Percentiles rank a stretch among this genome's conserved stretches.
Conservation (phyloP, 306 rosid species). For the Medicago ruthenica region DNA sequence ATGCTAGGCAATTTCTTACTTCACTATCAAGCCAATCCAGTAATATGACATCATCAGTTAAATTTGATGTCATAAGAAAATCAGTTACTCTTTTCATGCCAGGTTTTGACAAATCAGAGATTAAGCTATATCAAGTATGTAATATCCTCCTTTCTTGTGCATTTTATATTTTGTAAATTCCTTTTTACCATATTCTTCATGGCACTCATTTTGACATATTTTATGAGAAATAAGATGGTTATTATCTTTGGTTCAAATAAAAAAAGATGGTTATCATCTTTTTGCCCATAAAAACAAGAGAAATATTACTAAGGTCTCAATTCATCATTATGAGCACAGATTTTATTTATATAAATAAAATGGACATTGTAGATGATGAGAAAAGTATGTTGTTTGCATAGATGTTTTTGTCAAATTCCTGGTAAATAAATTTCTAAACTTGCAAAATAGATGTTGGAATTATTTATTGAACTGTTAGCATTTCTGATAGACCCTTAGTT, state of each 20-base stretch:
- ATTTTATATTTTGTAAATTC: not conserved
- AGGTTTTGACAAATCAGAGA: conserved; percentile 92
- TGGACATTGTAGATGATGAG: conserved; percentile 19
- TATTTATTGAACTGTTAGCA: no score
- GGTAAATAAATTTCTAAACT: conserved; percentile 9
- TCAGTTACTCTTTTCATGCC: conserved; percentile 85
- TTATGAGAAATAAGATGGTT: conserved; percentile 23
- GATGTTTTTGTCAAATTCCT: conserved; percentile 2
- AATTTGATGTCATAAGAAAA: conserved; percentile 70
- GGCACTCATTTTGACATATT: conserved; percentile 28
- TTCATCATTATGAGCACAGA: not conserved
- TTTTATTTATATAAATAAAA: not conserved
- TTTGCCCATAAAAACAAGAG: not conserved
- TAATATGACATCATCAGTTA: conserved; percentile 54
- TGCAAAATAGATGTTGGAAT: no score
- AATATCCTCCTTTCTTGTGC: conserved; percentile 13
- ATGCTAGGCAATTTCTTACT: conserved; percentile 66
- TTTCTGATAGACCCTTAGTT: no score
- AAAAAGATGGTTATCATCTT: not conserved
- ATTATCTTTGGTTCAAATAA: not conserved
- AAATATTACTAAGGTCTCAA: conserved; percentile 1
- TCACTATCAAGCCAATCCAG: conserved; percentile 48
- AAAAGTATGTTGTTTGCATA: conserved; percentile 12
- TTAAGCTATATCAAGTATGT: conserved; percentile 88
- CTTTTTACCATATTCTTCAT: not conserved